A percentile compares a stretch with the other conserved stretches of the same genome.
phyloP scores from a whole-genome alignment of 768 basidiomycete genomes.

The Pleurotus platypus region DNA sequence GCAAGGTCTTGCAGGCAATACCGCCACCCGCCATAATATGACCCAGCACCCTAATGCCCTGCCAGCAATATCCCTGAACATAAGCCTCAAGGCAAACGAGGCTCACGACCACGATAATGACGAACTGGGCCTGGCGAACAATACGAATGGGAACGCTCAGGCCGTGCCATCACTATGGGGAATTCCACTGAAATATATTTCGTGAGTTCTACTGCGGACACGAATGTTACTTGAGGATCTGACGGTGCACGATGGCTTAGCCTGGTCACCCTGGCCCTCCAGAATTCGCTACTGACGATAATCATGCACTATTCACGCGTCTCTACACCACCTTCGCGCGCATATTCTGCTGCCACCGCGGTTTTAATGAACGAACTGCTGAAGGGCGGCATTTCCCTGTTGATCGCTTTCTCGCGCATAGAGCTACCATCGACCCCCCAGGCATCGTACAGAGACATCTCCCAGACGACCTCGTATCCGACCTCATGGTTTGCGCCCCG shows the following conservation, averaged over 20 bases:
- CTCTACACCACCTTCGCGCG: slow-evolving; percentile 65
- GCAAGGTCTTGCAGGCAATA: slow-evolving; percentile 1
- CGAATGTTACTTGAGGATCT: no score
- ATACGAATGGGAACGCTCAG: slow-evolving; percentile 24
- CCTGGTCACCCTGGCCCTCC: slow-evolving; percentile 81
- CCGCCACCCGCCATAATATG: not conserved
- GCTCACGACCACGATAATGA: slow-evolving; percentile 40
- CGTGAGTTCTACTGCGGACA: slow-evolving; percentile 44
- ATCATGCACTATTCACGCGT: slow-evolving; percentile 97
- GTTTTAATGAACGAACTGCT: slow-evolving; percentile 93
- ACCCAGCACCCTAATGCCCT: not conserved
- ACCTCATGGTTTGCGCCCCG: slow-evolving; percentile 17
- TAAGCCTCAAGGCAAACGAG: slow-evolving; percentile 24
- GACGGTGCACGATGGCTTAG: slow-evolving; percentile 27
- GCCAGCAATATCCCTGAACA: slow-evolving; percentile 11
- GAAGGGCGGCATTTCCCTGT: slow-evolving; percentile 84
- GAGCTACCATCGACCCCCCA: slow-evolving; percentile 28
- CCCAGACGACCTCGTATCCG: not conserved
- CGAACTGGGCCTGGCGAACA: slow-evolving; percentile 36
- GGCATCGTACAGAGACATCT: slow-evolving; percentile 18
- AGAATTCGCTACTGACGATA: slow-evolving; percentile 87
- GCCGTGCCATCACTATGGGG: slow-evolving; percentile 59
- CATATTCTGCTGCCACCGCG: slow-evolving; percentile 92
- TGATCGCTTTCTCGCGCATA: slow-evolving; percentile 73
- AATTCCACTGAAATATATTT: slow-evolving; percentile 76